Evolutionary conservation across 495 filamentous ascomycete genomes (phyloP).

Genomic region (Hypomontagnella submonticulosa): DNA sequence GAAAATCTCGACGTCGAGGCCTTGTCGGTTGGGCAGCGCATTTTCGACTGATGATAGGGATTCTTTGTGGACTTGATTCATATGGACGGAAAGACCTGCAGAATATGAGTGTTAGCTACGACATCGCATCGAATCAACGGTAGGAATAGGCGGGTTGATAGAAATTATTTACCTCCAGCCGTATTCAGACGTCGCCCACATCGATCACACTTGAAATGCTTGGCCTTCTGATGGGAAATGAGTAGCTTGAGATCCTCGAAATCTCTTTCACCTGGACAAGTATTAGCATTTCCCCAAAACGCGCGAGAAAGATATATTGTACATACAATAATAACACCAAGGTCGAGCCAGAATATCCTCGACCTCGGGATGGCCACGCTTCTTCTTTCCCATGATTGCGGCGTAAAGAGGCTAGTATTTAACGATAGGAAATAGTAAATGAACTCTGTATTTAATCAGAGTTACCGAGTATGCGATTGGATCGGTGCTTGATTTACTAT

Average conservation of each 20-base stretch:
- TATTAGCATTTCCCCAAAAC: slow-evolving; percentile 40
- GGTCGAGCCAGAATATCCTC: slow-evolving; percentile 88
- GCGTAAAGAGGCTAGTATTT: neutral
- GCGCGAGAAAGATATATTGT: neutral
- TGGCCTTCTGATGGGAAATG: slow-evolving; percentile 96
- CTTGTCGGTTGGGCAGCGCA: slow-evolving; percentile 83
- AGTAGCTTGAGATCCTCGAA: slow-evolving; percentile 97
- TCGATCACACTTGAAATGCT: slow-evolving; percentile 96
- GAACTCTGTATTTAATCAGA: neutral
- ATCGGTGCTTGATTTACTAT: neutral
- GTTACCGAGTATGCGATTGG: neutral
- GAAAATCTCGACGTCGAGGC: slow-evolving; percentile 93
- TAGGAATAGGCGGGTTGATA: neutral
- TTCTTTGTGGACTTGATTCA: slow-evolving; percentile 99
- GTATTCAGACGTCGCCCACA: slow-evolving; percentile 91
- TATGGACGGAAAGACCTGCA: slow-evolving; percentile 89
- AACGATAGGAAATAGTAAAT: neutral
- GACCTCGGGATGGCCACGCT: slow-evolving; percentile 82
- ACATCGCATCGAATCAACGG: slow-evolving; percentile 9
- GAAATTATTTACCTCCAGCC: slow-evolving; percentile 77
- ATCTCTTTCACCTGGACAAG: slow-evolving; percentile 77
- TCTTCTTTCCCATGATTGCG: slow-evolving; percentile 81
- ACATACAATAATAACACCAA: slow-evolving; percentile 96
- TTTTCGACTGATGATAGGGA: slow-evolving; percentile 86
- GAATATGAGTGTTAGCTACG: slow-evolving; percentile 38